Evolutionary conservation across 2,329 filamentous ascomycete genomes (phyloP), one percentile per base, ranked within the genome.

Genomic region (Cladosporium sp.): DNA sequence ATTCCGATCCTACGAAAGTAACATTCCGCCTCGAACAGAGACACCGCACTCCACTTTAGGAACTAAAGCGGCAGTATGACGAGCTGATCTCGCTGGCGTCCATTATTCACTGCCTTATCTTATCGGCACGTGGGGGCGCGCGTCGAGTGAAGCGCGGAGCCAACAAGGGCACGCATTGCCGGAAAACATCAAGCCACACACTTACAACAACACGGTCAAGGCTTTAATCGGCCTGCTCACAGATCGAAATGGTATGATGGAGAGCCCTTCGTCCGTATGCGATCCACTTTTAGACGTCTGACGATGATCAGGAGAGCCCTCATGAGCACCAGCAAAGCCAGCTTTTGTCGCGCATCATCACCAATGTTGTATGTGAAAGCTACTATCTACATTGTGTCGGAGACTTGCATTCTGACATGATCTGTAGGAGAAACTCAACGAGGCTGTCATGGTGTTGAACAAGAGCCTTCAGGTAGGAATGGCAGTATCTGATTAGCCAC

Each of bases 311-410:
- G 93, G 94, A 99, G 75, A 96, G 90, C 68, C 94, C 94, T 37
- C 94, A 99, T 71, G 94, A 97, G 73, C 92, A 97, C 67, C 94
- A 97, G 79, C 93, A 99, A 80, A 95, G 89, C 69, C 81, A 96
- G 54, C 82, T 99, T 67, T 83, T 97, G 45, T 94, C 91, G 20
- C 90, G 94, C 61, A 97, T 99, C 76, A 96, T 97, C 76, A 94
- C 88, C 71, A 99, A 99, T 70, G 92, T 97, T 70, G 93, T 97
- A 83, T 37, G 47, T 50, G 20, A 42, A 39, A 5, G 17, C 15
- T n/a, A 4, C 15, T 13, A 39, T n/a, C 8, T 19, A 12, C 15
- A 9, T 10, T 55, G 20, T 24, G 17, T 19, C 12, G 7, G 44
- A 32, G 8, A 32, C 28, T 32, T 12, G 32, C 13, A 28, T 5